Evolutionary conservation across 2,329 filamentous ascomycete species (phyloP), one percentile per base, ranked within the genome.

Genomic region (Fusarium sp.): DNA sequence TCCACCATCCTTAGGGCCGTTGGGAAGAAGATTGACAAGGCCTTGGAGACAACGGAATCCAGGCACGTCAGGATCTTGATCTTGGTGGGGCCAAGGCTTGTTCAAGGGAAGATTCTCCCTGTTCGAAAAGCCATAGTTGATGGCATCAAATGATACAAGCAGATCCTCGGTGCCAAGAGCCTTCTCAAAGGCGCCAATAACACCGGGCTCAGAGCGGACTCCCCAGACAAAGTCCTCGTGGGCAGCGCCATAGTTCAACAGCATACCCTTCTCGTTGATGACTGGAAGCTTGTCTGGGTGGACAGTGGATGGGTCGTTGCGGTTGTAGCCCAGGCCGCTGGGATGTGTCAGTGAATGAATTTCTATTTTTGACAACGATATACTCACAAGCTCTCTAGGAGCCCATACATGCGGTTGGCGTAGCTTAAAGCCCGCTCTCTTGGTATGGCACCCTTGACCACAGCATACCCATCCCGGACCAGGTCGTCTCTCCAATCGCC

Each of bases 11-110:
- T 78, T 72, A 7, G 77, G 75, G 0, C 78, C 78, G 36, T 75
- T 78, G 7, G 77, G 78, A 15, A 74, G 68, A 2, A 80, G 65
- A 67, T 87, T 86, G 3, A 86, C 82, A 0, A 87, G 77, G 6
- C 85, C 85, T 62, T 87, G 84, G 4, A 84, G 76, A 65, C 84
- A 87, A 4, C 83, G 79, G 72, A 87, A 84, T 0, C 84, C 85
- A 2, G 70, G 64, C 7, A 47, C 46, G 21, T 72, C 69, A 0
- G 70, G 70, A n/a, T 72, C 70, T 21, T 72, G 70, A 38, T 72
- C 70, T 38, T 72, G 70, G 4, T 72, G 70, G 15, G 70, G 70
- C 70, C 70, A 72, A 2, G 70, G 70, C 31, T 64, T 72, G 26
- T 72, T 72, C 11, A 51, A 60, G 0, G 67, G 54, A 3, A 72